Base-by-base conservation (phyloP, 140 eudicot genomes). In the Stevia rebaudiana region DNA sequence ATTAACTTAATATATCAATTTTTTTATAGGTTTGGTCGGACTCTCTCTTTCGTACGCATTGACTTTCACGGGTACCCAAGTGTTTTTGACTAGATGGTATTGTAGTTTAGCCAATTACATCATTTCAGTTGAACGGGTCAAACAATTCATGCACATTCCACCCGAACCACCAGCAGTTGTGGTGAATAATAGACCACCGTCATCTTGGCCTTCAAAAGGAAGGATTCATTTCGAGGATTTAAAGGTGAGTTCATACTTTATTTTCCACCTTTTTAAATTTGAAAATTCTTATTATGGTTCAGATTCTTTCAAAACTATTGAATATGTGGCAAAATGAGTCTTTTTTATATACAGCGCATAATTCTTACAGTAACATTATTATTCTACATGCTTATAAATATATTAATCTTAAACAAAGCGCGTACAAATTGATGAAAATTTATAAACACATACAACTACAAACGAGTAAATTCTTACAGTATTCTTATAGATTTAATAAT, bases 31-130 rank as follows among this genome's bases (percentile, higher is more conserved):
- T 41, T 82, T 89, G 73, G 88, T 85, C 39, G 97, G 97, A 51
- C 89, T 89, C 30, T 83, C 95, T 31, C 95, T 89, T 67, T 86
- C 97, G 4, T 86, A 89, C 59, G 97, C 95, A 31, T 76, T 89
- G 2, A 73, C 83, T 8, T 67, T 89, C 10, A 69, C 92, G 11
- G 61, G 76, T 24, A 61, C 81, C 37, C 97, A 86, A 74, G 91
- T 89, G 63, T 83, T 86, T 75, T 13, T 86, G 37, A 69, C 76
- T 17, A 76, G 95, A 72, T 83, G 87, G 95, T 83, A 83, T 46
- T 79, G 97, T 67, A 83, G 69, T 33, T 77, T 89, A 18, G 80
- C 86, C 48, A 89, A 83, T 59, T 83, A 78, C 53, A 58, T 83
- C 11, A 52, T 85, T 53, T 89, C 94, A 10, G 84, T 85, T 0